Evolutionary conservation across 345 rosid species (phyloP).

Genomic region (Firmiana major): DNA sequence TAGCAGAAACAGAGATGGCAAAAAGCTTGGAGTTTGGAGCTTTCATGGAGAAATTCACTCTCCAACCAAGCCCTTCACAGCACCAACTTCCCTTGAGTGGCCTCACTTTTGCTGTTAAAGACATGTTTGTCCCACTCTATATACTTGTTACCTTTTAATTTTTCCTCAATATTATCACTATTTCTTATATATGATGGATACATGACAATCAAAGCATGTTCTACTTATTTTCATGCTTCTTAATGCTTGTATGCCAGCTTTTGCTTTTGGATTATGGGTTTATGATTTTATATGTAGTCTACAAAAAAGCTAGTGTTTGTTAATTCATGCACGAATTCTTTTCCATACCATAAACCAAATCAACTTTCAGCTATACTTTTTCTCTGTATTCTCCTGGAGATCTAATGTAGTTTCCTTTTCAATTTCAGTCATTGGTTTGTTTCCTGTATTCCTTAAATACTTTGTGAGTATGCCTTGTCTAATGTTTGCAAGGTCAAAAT

Average conservation of each 20-base stretch:
- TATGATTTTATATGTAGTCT: not conserved
- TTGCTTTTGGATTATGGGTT: not conserved
- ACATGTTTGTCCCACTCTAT: slow-evolving; percentile 48
- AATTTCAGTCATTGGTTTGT: too few species aligned
- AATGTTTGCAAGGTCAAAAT: not conserved
- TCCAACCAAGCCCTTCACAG: slow-evolving; percentile 45
- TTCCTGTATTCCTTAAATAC: too few species aligned
- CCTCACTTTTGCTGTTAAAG: slow-evolving; percentile 85
- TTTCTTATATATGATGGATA: not conserved
- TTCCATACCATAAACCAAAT: not conserved
- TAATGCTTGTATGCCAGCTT: not conserved
- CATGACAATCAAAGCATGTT: not conserved
- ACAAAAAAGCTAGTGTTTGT: not conserved
- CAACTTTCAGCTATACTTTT: too few species aligned
- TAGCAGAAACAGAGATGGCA: slow-evolving; percentile 34
- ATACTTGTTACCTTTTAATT: not conserved
- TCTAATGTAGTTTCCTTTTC: too few species aligned
- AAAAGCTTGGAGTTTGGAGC: slow-evolving; percentile 59
- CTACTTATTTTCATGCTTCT: not conserved
- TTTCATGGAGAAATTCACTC: slow-evolving; percentile 67
- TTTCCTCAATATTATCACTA: not conserved
- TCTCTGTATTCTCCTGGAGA: too few species aligned
- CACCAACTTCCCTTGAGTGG: slow-evolving; percentile 49
- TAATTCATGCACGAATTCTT: not conserved
- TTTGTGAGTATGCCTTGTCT: slow-evolving; percentile 3